Evolutionary conservation across 495 filamentous ascomycete genomes (phyloP).

Genomic region (Neurospora sp.): DNA sequence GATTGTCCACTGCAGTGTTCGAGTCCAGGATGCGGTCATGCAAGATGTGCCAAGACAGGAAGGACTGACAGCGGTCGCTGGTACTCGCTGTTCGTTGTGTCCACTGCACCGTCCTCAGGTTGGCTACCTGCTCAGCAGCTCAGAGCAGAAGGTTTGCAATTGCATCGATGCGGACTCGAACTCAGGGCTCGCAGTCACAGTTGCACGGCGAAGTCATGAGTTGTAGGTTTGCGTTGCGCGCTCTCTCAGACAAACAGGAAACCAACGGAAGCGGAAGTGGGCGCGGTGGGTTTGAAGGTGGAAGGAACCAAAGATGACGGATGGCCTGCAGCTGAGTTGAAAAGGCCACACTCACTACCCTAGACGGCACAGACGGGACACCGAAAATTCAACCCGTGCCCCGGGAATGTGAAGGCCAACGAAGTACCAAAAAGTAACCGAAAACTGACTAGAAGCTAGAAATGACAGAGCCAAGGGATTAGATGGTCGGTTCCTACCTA

Average conservation of each 20-base stretch:
- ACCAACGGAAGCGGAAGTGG: background rate
- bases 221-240: background rate
- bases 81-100: background rate
- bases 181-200: background rate
- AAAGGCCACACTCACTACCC: background rate
- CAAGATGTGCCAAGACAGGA: background rate
- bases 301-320: background rate
- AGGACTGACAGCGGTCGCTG: background rate
- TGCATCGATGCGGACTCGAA: constrained; percentile 16
- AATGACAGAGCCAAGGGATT: background rate
- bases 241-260: background rate
- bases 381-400: background rate
- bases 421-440: background rate
- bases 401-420: background rate
- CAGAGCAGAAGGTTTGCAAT: constrained; percentile 3
- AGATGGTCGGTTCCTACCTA: background rate
- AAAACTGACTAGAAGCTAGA: background rate
- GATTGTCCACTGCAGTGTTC: background rate
- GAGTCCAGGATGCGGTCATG: background rate
- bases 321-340: background rate
- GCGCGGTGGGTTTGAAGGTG: background rate
- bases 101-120: constrained; percentile 1
- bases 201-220: background rate
- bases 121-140: constrained; percentile 21
- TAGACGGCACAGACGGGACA: background rate